A percentile compares a stretch with the other conserved stretches of the same genome.
These are phyloP conservation scores for Paulownia fortunei DNA, from an alignment of 257 asterid species.

Conservation along the genomic window DNA sequence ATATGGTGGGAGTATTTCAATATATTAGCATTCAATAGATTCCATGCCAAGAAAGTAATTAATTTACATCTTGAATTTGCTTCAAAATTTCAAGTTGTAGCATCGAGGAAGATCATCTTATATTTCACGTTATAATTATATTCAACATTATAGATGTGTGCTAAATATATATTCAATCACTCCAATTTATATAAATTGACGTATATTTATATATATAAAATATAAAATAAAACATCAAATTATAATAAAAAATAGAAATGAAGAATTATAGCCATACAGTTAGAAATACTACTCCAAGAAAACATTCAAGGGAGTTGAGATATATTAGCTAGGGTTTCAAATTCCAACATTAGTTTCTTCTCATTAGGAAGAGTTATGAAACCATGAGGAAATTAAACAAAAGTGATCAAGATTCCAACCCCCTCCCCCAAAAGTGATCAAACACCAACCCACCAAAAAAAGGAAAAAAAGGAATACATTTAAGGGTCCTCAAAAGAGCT, in stretches of 20 bases:
- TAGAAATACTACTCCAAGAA: not conserved
- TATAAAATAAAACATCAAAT: not conserved
- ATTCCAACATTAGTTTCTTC: constrained; percentile 19
- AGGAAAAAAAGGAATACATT: not conserved
- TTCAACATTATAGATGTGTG: not conserved
- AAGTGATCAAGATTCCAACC: constrained; percentile 3
- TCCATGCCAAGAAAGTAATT: not conserved
- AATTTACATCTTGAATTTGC: not conserved
- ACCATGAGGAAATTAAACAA: constrained; percentile 15
- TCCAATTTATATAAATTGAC: too few relatives aligned
- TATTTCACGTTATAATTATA: not conserved
- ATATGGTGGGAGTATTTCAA: not conserved
- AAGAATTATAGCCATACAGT: not conserved
- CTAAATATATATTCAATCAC: too few relatives aligned
- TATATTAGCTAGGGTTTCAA: constrained; percentile 42
- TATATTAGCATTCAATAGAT: constrained; percentile 21
- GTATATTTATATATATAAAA: too few relatives aligned
- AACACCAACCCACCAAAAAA: too few relatives aligned
- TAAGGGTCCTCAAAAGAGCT: constrained; percentile 23
- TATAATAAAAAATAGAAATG: not conserved
- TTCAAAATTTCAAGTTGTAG: not conserved
- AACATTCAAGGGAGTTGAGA: constrained; percentile 18
- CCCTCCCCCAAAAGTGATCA: not conserved
- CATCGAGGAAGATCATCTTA: not conserved
- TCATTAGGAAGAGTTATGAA: constrained; percentile 13